Percentiles rank a stretch among this genome's conserved stretches.
These are phyloP conservation scores for Suillus sp. DNA, from an alignment of 768 basidiomycete genomes.

Conservation along the genomic window DNA sequence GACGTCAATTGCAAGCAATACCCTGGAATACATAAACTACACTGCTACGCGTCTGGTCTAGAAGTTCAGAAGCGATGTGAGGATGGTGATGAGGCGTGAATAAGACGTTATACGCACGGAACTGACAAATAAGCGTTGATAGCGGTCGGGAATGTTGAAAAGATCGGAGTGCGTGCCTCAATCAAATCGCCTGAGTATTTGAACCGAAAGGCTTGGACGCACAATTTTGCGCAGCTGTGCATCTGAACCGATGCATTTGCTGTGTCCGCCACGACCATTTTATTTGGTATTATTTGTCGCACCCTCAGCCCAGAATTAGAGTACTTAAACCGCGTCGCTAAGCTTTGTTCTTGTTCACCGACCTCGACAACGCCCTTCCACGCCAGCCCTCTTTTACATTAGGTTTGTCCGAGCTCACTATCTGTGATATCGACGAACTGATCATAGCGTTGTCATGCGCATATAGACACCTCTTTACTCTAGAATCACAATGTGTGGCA, in stretches of 20 bases:
- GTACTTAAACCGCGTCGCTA: constrained; percentile 32
- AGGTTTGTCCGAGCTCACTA: constrained; percentile 15
- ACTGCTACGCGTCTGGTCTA: neutral
- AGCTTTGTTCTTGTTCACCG: constrained; percentile 17
- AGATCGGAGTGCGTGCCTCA: neutral
- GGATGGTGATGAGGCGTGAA: neutral
- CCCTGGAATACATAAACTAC: neutral
- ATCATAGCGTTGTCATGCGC: constrained; percentile 9
- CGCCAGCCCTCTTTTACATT: neutral
- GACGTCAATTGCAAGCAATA: neutral
- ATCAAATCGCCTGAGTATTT: neutral
- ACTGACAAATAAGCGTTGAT: neutral
- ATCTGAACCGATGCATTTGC: neutral
- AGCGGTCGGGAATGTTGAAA: neutral
- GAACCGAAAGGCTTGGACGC: constrained; percentile 5
- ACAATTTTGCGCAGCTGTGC: constrained; percentile 9
- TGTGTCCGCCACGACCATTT: neutral
- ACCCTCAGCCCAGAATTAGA: constrained; percentile 32
- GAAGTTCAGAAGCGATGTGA: neutral
- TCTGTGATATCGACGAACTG: neutral
- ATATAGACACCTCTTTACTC: constrained; percentile 10
- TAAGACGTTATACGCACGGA: neutral
- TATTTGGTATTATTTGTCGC: constrained; percentile 35
- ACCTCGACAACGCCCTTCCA: constrained; percentile 12
- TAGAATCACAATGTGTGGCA: constrained; percentile 77